phyloP scores from a whole-genome alignment of 768 basidiomycete species.

The Leccinum aurantiacum region DNA sequence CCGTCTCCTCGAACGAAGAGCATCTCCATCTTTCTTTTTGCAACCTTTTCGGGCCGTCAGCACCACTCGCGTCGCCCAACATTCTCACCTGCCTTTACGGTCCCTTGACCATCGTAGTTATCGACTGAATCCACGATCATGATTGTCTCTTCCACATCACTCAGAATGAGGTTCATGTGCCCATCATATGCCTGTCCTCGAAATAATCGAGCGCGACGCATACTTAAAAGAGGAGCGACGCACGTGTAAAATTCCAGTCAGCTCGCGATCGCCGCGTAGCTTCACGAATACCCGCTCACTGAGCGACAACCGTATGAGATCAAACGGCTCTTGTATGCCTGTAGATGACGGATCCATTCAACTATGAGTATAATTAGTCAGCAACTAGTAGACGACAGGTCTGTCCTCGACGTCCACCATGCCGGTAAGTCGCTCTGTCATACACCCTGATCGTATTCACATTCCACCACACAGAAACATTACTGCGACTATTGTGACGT shows the following conservation, averaged over 20 bases:
- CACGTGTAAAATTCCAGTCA: constrained; percentile 92
- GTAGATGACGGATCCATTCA: constrained; percentile 70
- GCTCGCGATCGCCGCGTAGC: constrained; percentile 89
- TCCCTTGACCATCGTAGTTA: constrained; percentile 51
- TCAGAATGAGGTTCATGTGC: constrained; percentile 99
- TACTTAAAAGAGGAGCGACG: constrained; percentile 28
- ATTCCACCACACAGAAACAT: constrained; percentile 67
- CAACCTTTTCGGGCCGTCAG: constrained; percentile 53
- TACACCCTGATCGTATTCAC: not conserved
- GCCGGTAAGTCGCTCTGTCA: constrained; percentile 53
- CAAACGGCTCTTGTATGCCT: constrained; percentile 93
- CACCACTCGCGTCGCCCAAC: not conserved
- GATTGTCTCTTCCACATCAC: constrained; percentile 96
- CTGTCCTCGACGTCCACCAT: constrained; percentile 41
- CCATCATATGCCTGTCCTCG: constrained; percentile 90
- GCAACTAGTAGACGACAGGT: constrained; percentile 21
- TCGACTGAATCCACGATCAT: constrained; percentile 92
- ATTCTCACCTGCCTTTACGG: constrained; percentile 59
- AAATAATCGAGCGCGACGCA: constrained; percentile 7
- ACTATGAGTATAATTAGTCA: constrained; percentile 25
- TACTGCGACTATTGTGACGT: constrained; percentile 95
- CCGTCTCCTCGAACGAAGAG: constrained; percentile 97
- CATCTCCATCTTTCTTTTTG: constrained; percentile 96
- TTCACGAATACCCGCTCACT: constrained; percentile 99
- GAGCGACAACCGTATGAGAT: constrained; percentile 92